Conservation (phyloP, 2,329 filamentous ascomycete species). For the Monilinia fructigena region DNA sequence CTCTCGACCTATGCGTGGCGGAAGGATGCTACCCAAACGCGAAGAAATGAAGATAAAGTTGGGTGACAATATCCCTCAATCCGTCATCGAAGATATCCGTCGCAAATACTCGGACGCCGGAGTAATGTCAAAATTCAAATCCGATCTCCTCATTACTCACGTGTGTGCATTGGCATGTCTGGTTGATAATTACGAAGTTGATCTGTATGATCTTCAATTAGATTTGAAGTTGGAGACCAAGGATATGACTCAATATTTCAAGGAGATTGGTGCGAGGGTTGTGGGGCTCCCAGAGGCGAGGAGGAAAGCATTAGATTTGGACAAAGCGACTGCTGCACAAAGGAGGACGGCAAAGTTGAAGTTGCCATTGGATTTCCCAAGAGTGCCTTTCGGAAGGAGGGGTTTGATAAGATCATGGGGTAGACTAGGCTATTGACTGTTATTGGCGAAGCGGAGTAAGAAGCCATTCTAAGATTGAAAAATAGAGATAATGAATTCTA, state of each 20-base stretch:
- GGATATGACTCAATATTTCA: constrained; percentile 69
- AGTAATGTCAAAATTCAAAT: constrained; percentile 68
- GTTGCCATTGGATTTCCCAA: constrained; percentile 81
- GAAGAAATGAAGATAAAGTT: constrained; percentile 61
- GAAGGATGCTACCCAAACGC: constrained; percentile 55
- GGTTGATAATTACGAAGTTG: constrained; percentile 70
- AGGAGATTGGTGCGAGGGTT: constrained; percentile 71
- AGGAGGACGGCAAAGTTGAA: constrained; percentile 69
- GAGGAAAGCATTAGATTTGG: constrained; percentile 53
- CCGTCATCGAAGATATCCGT: constrained; percentile 64
- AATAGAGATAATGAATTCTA: constrained; percentile 10
- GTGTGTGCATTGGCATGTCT: constrained; percentile 69
- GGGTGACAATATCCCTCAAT: constrained; percentile 53
- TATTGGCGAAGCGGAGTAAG: constrained; percentile 17
- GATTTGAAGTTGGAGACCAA: constrained; percentile 72
- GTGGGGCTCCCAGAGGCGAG: constrained; percentile 47
- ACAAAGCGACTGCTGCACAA: constrained; percentile 58
- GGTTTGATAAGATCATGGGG: constrained; percentile 16
- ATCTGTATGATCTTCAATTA: constrained; percentile 66
- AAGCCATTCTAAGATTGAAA: neutral
- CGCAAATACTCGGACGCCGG: constrained; percentile 66
- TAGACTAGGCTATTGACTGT: neutral
- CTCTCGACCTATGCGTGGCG: constrained; percentile 46
- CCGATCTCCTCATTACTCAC: constrained; percentile 71
- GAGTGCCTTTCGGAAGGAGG: constrained; percentile 42